Evolutionary conservation across 2,329 filamentous ascomycete species (phyloP).

Genomic region (Cladobotryum protrusum): DNA sequence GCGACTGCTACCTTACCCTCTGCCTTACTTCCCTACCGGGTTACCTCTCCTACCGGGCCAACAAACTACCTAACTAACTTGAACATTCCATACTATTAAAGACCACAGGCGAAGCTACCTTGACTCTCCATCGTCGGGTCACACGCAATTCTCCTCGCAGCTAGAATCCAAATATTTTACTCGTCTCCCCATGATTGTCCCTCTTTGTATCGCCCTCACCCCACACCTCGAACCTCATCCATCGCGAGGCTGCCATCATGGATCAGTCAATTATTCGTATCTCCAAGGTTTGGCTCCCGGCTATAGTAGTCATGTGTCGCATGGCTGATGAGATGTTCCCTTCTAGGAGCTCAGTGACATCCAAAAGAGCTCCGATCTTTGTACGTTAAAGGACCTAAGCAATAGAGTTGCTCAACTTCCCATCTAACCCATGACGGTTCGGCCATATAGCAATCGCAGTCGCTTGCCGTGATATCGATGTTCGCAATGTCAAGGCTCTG

Average conservation of each 20-base stretch:
- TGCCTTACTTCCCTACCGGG: too few relatives aligned
- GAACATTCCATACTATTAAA: too few relatives aligned
- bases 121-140: neutral
- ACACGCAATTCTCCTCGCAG: too few relatives aligned
- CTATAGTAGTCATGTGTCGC: slow-evolving; percentile 22
- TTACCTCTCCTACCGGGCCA: too few relatives aligned
- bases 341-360: slow-evolving; percentile 75
- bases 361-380: slow-evolving; percentile 76
- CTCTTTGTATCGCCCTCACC: neutral
- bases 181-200: slow-evolving; percentile 11
- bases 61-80: too few relatives aligned
- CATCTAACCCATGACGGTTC: neutral
- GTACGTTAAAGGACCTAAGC: slow-evolving; percentile 42
- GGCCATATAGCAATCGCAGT: slow-evolving; percentile 66
- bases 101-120: too few relatives aligned
- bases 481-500: slow-evolving; percentile 78
- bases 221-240: slow-evolving; percentile 3
- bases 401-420: too few relatives aligned
- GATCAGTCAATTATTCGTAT: slow-evolving; percentile 87
- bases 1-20: neutral
- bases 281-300: slow-evolving; percentile 53
- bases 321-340: slow-evolving; percentile 13
- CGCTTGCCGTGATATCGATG: slow-evolving; percentile 79
- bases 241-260: slow-evolving; percentile 22
- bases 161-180: too few relatives aligned